phyloP scores from a whole-genome alignment of 1,284 basidiomycete species.

The Porogramme epimiltina region DNA sequence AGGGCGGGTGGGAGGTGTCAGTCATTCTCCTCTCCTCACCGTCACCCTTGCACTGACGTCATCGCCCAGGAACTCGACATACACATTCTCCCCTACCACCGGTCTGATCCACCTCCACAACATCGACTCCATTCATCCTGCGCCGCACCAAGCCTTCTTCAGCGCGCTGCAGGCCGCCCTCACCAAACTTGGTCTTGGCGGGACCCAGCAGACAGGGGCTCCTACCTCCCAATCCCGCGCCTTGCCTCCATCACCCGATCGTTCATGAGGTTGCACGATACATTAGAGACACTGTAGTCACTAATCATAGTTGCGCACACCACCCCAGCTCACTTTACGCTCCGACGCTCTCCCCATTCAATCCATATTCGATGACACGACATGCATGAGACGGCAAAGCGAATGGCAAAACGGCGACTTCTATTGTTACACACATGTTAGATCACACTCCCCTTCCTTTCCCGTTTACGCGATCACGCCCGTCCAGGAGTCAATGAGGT shows the following conservation, averaged over 20 bases:
- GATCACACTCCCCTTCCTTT: not conserved
- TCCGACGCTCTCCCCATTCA: too few species aligned
- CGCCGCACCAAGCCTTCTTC: slow-evolving; percentile 70
- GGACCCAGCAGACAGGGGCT: slow-evolving; percentile 16
- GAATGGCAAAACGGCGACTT: not conserved
- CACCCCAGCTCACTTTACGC: too few species aligned
- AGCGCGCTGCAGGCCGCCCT: slow-evolving; percentile 57
- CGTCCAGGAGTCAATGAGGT: slow-evolving; percentile 84
- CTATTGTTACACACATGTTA: not conserved
- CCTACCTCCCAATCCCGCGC: not conserved
- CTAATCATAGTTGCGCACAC: too few species aligned
- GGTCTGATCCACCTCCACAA: slow-evolving; percentile 66
- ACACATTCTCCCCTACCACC: slow-evolving; percentile 65
- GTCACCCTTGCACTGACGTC: not conserved
- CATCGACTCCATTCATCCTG: slow-evolving; percentile 72
- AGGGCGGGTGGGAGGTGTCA: slow-evolving; percentile 70
- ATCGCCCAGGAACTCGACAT: slow-evolving; percentile 63
- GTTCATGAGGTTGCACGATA: too few species aligned
- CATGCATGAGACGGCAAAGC: not conserved
- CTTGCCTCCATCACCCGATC: not conserved
- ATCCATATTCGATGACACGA: not conserved
- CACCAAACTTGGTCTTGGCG: slow-evolving; percentile 32
- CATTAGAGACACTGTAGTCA: too few species aligned
- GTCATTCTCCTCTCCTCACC: slow-evolving; percentile 33
- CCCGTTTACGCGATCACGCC: slow-evolving; percentile 46